Percentiles rank a stretch among this genome's conserved stretches.
phyloP scores from a whole-genome alignment of 2,329 filamentous ascomycete genomes.

The Aureobasidium sp. region DNA sequence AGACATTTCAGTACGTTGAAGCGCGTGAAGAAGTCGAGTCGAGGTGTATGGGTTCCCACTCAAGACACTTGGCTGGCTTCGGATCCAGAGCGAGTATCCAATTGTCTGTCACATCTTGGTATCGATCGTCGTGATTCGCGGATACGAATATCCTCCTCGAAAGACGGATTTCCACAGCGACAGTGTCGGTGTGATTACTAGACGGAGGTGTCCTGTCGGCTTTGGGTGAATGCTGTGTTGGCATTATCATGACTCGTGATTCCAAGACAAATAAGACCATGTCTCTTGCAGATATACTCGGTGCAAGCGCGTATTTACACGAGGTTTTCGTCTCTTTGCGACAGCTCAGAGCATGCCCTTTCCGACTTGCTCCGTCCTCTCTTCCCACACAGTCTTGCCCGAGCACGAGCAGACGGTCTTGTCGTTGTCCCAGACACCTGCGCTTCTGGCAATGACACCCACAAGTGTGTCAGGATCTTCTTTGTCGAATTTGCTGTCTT shows the following conservation, averaged over 20 bases:
- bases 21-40: not conserved
- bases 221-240: not conserved
- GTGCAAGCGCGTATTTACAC: not conserved
- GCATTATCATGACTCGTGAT: constrained; percentile 5
- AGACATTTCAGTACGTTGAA: not conserved
- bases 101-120: not conserved
- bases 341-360: constrained; percentile 76
- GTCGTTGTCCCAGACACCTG: constrained; percentile 98
- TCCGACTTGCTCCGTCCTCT: constrained; percentile 77
- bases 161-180: not conserved
- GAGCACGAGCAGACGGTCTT: constrained; percentile 98
- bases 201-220: not conserved
- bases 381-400: constrained; percentile 97
- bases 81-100: not conserved
- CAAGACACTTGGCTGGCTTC: constrained; percentile 1
- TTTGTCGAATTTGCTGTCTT: constrained; percentile 47
- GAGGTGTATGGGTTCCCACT: not conserved
- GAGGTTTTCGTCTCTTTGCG: not conserved
- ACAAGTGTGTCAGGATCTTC: constrained; percentile 82
- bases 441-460: constrained; percentile 88
- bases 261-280: not conserved
- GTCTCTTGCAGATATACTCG: not conserved
- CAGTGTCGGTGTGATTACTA: not conserved
- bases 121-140: not conserved
- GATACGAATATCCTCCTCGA: not conserved